Conservation (phyloP, 2,329 filamentous ascomycete genomes). For the Exophiala viscosa region DNA sequence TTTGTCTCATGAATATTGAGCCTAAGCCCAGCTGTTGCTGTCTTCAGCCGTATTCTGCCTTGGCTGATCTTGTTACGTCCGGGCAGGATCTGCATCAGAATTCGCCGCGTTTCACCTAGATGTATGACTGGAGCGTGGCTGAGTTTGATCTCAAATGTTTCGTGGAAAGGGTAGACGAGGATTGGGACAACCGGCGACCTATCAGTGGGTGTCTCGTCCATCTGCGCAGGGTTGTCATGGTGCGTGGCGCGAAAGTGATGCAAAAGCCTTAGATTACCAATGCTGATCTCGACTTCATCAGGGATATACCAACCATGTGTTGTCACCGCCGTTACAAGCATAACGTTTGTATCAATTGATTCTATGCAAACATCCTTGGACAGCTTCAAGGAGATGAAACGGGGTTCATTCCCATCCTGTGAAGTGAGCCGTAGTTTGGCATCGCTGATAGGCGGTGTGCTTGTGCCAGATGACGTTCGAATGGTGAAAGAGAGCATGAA, state of each 20-base stretch:
- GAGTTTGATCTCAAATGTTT: slow-evolving; percentile 47
- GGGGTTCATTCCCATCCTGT: slow-evolving; percentile 43
- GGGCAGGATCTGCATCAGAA: slow-evolving; percentile 64
- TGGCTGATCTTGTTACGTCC: slow-evolving; percentile 38
- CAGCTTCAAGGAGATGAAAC: slow-evolving; percentile 54
- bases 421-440: slow-evolving; percentile 19
- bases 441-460: slow-evolving; percentile 8
- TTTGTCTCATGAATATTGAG: slow-evolving; percentile 60
- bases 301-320: slow-evolving; percentile 26
- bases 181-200: slow-evolving; percentile 12
- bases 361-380: slow-evolving; percentile 46
- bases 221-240: slow-evolving; percentile 1
- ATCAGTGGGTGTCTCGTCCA: slow-evolving; percentile 1
- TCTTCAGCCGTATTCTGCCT: slow-evolving; percentile 60
- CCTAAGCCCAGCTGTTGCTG: slow-evolving; percentile 63
- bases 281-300: slow-evolving; percentile 17
- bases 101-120: slow-evolving; percentile 71
- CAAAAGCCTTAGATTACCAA: slow-evolving; percentile 23
- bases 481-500: slow-evolving; percentile 63
- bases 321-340: slow-evolving; percentile 18
- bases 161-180: slow-evolving; percentile 22
- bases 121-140: slow-evolving; percentile 67
- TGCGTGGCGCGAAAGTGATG: slow-evolving; percentile 16
- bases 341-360: slow-evolving; percentile 50
- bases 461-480: slow-evolving; percentile 3